A percentile compares a stretch with the other conserved stretches of the same genome.
Conservation (phyloP, 495 filamentous ascomycete genomes). For the Niebla homalea region DNA sequence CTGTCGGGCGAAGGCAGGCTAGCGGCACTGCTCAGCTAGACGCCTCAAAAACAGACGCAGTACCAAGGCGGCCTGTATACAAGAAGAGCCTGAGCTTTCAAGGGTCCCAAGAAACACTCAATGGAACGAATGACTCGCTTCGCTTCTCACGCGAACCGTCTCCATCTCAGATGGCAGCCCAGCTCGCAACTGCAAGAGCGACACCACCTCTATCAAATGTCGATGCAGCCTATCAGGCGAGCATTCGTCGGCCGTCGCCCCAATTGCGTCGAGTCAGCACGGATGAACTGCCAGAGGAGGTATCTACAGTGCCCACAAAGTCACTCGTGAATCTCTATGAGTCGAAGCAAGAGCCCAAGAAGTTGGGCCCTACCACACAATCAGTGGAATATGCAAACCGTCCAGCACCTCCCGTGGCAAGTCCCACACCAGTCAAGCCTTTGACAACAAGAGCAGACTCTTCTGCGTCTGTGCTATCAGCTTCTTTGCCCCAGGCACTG, state of each 20-base stretch:
- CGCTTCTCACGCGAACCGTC: conserved; percentile 22
- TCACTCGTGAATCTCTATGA: conserved; percentile 52
- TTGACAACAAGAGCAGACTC: conserved; percentile 7
- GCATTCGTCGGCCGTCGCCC: background rate
- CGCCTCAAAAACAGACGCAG: background rate
- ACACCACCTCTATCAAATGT: conserved; percentile 19
- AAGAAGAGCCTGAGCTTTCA: background rate
- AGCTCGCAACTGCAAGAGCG: conserved; percentile 40
- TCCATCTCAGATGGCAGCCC: conserved; percentile 42
- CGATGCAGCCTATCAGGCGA: background rate
- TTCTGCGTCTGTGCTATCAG: conserved; percentile 9
- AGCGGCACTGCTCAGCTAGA: background rate
- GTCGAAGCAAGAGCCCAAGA: conserved; percentile 18
- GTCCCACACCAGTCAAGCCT: conserved; percentile 9
- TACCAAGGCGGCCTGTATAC: background rate
- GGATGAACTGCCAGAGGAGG: conserved; percentile 28
- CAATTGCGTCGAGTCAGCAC: background rate
- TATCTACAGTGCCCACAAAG: conserved; percentile 40
- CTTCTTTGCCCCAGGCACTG: background rate
- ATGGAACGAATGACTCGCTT: conserved; percentile 5
- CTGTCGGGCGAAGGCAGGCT: conserved; percentile 17
- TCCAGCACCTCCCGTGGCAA: conserved; percentile 11
- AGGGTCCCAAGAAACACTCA: background rate
- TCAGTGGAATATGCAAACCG: conserved; percentile 12
- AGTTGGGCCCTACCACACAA: background rate